phyloP scores from a whole-genome alignment of 345 rosid species.

The Arabidopsis arenosa region DNA sequence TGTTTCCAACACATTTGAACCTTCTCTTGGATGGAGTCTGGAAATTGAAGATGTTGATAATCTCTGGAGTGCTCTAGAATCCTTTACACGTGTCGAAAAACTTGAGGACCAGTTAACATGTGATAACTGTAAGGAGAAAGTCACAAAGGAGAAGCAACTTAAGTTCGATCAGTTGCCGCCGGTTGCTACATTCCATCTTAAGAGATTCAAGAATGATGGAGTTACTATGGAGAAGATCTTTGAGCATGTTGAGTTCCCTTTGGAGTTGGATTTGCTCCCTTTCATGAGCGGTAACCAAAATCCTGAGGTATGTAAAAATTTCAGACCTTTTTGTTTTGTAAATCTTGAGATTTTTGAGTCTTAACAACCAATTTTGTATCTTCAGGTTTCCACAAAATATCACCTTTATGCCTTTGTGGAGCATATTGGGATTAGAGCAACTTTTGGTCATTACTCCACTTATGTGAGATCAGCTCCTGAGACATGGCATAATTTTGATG shows the following conservation, averaged over 20 bases:
- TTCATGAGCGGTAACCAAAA: slow-evolving; percentile 49
- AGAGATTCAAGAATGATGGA: slow-evolving; percentile 89
- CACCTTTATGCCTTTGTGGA: slow-evolving; percentile 77
- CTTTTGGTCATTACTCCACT: slow-evolving; percentile 78
- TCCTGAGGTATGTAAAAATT: slow-evolving; percentile 51
- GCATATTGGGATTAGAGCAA: slow-evolving; percentile 62
- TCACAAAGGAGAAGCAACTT: slow-evolving; percentile 80
- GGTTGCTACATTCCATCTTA: slow-evolving; percentile 81
- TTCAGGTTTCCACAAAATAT: slow-evolving; percentile 65
- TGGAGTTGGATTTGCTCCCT: slow-evolving; percentile 81
- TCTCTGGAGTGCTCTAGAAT: slow-evolving; percentile 66
- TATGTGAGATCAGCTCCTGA: slow-evolving; percentile 71
- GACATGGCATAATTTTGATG: slow-evolving; percentile 83
- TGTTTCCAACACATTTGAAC: slow-evolving; percentile 64
- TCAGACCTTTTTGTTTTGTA: neutral
- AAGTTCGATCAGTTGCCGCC: slow-evolving; percentile 67
- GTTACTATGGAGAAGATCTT: slow-evolving; percentile 65
- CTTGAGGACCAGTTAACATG: slow-evolving; percentile 73
- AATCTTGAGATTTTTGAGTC: slow-evolving; percentile 6
- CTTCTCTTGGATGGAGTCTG: slow-evolving; percentile 70
- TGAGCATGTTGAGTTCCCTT: slow-evolving; percentile 73
- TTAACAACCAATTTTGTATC: slow-evolving; percentile 5
- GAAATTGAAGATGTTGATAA: slow-evolving; percentile 69
- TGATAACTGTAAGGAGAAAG: slow-evolving; percentile 70
- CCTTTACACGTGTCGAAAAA: slow-evolving; percentile 77